Evolutionary conservation across 2,329 filamentous ascomycete species (phyloP), one percentile per base, ranked within the genome.

Genomic region (Rutstroemia sp.): DNA sequence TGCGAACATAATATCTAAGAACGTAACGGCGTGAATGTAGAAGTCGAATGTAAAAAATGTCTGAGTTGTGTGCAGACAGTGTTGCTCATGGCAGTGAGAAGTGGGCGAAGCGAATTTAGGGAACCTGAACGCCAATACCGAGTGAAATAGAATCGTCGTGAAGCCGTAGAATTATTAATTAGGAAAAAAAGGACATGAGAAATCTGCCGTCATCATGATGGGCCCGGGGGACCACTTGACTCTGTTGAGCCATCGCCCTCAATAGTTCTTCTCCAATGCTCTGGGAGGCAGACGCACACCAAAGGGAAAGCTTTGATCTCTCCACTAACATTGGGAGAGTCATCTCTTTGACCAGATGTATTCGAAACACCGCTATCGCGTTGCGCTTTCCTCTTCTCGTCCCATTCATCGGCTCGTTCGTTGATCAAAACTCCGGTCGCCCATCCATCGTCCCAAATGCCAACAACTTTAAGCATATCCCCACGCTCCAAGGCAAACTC

Each of bases 401-500:
- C 89, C 85, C 90, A 96, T 62, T 96, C 90, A 59, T 97, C 92
- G 2, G 91, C 91, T 55, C 83, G 81, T 66, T 95, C 89, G 54
- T 86, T 80, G 56, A 95, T 75, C 69, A 95, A 79, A 55, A 96
- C 81, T 66, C 94, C 94, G 1, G 94, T 99, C 10, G 94, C 94
- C 94, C 94, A 99, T 48, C 94, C 94, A 70, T 99, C 94, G 67
- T 99, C 94, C 94, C 94, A 99, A 63, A 99, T 99, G 60, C 94
- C 94, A 34, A 97, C 87, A 14, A 99, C 86, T 75, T 96, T 97
- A 67, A 99, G 80, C 92, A 99, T 96, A 69, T 99, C 94, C 54
- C 94, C 94, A 58, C 94, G 85, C 67, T 97, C 94, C 39, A 99
- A 78, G 41, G 90, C 79, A 68, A 97, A 97, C 69, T 99, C 94